phyloP scores from a whole-genome alignment of 176 grass and related monocot species.

The Cymbopogon citratus region DNA sequence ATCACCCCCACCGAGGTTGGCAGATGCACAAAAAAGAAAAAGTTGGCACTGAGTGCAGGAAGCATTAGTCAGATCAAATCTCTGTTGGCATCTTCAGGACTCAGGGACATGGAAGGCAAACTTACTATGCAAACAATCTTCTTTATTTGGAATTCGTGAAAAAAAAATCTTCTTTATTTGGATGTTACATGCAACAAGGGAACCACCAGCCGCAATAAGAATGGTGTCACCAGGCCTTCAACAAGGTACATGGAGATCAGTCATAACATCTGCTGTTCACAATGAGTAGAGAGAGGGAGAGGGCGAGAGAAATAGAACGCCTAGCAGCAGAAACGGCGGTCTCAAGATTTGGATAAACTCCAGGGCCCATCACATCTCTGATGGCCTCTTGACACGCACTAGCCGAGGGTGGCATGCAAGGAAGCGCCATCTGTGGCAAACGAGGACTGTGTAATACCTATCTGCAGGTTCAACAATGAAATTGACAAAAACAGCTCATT shows the following conservation, averaged over 20 bases:
- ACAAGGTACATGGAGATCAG: slow-evolving; percentile 29
- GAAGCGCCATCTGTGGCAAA: slow-evolving; percentile 96
- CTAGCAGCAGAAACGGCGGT: slow-evolving; percentile 87
- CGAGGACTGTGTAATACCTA: slow-evolving; percentile 98
- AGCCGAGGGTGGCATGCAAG: slow-evolving; percentile 83
- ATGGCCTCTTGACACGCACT: slow-evolving; percentile 81
- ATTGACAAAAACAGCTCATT: slow-evolving; percentile 71
- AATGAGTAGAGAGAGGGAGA: neutral
- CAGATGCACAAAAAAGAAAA: neutral
- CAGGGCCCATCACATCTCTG: slow-evolving; percentile 52
- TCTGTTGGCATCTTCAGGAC: slow-evolving; percentile 9
- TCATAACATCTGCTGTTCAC: neutral
- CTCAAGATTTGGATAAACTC: slow-evolving; percentile 76
- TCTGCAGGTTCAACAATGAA: slow-evolving; percentile 77
- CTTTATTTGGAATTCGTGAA: too few relatives aligned
- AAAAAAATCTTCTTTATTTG: slow-evolving; percentile 98
- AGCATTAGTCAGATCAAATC: slow-evolving; percentile 18
- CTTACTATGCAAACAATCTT: slow-evolving; percentile 99
- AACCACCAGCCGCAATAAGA: slow-evolving; percentile 69
- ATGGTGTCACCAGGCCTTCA: slow-evolving; percentile 97
- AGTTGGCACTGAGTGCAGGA: neutral
- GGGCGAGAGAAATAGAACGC: slow-evolving; percentile 35
- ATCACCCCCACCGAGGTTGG: slow-evolving; percentile 58
- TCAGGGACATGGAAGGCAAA: slow-evolving; percentile 23
- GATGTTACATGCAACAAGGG: slow-evolving; percentile 69